Evolutionary conservation across 768 basidiomycete genomes (phyloP).

Genomic region (Tubosaeta sp.): DNA sequence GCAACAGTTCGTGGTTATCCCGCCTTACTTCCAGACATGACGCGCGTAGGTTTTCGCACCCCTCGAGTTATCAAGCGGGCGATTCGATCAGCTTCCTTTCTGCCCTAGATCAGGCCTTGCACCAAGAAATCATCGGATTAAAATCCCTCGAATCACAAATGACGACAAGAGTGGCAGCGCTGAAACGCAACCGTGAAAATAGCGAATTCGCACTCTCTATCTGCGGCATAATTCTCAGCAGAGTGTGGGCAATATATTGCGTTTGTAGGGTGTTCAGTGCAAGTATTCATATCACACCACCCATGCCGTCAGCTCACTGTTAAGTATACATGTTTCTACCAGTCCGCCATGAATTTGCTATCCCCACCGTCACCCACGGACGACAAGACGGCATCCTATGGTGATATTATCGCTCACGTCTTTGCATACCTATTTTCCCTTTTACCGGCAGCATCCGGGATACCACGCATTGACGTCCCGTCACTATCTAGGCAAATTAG

Average conservation of each 20-base stretch:
- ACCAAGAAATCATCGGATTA: conserved; percentile 60
- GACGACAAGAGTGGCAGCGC: conserved; percentile 47
- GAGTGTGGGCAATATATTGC: conserved; percentile 65
- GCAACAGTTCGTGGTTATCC: conserved; percentile 27
- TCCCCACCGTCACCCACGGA: conserved; percentile 30
- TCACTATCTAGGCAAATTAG: conserved; percentile 55
- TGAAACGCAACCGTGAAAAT: conserved; percentile 46
- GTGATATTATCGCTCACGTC: conserved; percentile 38
- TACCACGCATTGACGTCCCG: conserved; percentile 32
- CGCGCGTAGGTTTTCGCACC: conserved; percentile 23
- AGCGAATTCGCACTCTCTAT: conserved; percentile 51
- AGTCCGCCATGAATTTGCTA: conserved; percentile 34
- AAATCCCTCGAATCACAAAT: conserved; percentile 68
- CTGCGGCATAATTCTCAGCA: conserved; percentile 48
- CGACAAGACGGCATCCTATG: conserved; percentile 41
- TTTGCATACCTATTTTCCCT: conserved; percentile 40
- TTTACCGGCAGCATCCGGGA: conserved; percentile 31
- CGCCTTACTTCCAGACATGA: conserved; percentile 30
- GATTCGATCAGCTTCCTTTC: background rate
- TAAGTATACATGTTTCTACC: background rate
- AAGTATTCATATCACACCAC: conserved; percentile 26
- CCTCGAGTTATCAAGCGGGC: background rate
- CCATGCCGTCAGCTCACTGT: conserved; percentile 13
- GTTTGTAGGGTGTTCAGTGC: conserved; percentile 59
- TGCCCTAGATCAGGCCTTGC: conserved; percentile 34